Evolutionary conservation across 306 rosid genomes (phyloP).

Genomic region (Pachyrhizus erosus): DNA sequence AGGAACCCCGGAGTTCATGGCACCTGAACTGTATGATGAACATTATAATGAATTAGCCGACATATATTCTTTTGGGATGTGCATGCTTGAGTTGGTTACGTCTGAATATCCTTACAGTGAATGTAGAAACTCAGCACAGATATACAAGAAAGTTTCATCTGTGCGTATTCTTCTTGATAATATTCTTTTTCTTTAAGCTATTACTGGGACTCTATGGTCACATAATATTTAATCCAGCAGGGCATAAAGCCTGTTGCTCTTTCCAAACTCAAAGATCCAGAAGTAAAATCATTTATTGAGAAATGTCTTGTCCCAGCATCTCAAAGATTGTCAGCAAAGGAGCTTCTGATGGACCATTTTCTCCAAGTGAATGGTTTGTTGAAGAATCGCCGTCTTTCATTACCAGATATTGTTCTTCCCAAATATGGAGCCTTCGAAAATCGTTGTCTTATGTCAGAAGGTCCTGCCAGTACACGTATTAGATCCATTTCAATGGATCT

Average conservation of each 20-base stretch:
- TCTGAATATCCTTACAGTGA: slow-evolving; percentile 20
- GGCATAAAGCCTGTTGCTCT: slow-evolving; percentile 11
- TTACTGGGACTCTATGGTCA: background rate
- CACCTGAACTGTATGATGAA: slow-evolving; percentile 65
- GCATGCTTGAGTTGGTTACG: slow-evolving; percentile 30
- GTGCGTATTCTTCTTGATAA: background rate
- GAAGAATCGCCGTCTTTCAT: slow-evolving; percentile 12
- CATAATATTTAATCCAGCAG: background rate
- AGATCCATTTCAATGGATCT: slow-evolving; percentile 25
- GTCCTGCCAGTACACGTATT: slow-evolving; percentile 7
- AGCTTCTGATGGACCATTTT: slow-evolving; percentile 18
- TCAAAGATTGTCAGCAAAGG: slow-evolving; percentile 13
- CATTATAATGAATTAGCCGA: slow-evolving; percentile 58
- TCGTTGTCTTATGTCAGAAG: slow-evolving; percentile 22
- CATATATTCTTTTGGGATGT: slow-evolving; percentile 63
- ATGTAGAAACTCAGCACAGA: slow-evolving; percentile 20
- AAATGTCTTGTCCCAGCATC: slow-evolving; percentile 16
- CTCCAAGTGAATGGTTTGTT: background rate
- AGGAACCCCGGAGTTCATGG: slow-evolving; percentile 71
- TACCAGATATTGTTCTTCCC: slow-evolving; percentile 12
- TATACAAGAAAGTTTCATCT: slow-evolving; percentile 21
- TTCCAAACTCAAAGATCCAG: background rate
- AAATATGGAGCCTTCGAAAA: slow-evolving; percentile 6
- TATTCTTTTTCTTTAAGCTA: background rate
- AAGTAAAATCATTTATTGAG: slow-evolving; percentile 6